phyloP scores from a whole-genome alignment of 2,329 filamentous ascomycete genomes.

The Scytalidium lignicola region DNA sequence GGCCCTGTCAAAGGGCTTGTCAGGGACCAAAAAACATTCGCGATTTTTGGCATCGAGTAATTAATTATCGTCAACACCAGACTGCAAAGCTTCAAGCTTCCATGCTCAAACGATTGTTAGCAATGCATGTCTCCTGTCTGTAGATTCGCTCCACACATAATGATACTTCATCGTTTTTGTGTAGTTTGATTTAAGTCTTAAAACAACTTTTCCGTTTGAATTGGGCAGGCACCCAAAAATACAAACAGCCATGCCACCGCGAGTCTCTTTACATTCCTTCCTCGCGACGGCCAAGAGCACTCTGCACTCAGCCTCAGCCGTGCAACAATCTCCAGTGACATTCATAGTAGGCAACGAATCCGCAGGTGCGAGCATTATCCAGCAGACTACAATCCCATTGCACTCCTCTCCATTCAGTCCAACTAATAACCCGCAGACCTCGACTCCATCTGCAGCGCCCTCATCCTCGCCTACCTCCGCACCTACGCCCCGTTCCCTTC shows the following conservation, averaged over 20 bases:
- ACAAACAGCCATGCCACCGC: constrained; percentile 19
- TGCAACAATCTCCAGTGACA: constrained; percentile 46
- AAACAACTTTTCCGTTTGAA: too few relatives aligned
- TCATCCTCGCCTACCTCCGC: constrained; percentile 70
- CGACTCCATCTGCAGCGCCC: constrained; percentile 71
- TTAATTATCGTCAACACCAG: too few relatives aligned
- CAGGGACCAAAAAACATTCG: background rate
- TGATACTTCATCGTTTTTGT: too few relatives aligned
- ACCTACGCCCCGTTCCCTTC: constrained; percentile 44
- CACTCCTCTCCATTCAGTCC: background rate
- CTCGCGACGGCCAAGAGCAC: constrained; percentile 44
- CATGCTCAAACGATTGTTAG: too few relatives aligned
- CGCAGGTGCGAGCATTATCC: constrained; percentile 42
- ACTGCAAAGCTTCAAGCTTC: too few relatives aligned
- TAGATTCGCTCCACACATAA: too few relatives aligned
- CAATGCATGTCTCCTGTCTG: too few relatives aligned
- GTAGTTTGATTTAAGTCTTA: too few relatives aligned
- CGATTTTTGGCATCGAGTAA: too few relatives aligned
- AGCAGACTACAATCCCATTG: background rate
- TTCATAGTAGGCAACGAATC: constrained; percentile 66
- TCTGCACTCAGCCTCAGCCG: constrained; percentile 36
- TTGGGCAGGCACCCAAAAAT: too few relatives aligned
- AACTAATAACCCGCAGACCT: constrained; percentile 49
- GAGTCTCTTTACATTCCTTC: constrained; percentile 43
- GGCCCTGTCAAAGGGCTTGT: too few relatives aligned